Evolutionary conservation across 345 rosid genomes (phyloP).

Genomic region (Sonneratia caseolaris): DNA sequence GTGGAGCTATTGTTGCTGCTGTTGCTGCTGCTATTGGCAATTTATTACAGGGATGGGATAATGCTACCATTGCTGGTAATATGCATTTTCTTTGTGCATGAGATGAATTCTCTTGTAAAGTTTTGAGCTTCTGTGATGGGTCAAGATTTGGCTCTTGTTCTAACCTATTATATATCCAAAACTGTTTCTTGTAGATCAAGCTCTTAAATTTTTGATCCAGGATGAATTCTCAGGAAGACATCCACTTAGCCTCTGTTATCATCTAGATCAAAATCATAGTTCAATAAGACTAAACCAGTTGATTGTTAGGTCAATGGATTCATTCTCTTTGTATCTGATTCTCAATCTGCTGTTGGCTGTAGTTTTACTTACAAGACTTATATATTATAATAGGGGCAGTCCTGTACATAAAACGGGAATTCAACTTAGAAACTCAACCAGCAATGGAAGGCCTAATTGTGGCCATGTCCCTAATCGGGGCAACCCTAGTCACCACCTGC

Average conservation of each 20-base stretch:
- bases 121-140: no score
- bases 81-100: background rate
- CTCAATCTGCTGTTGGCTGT: background rate
- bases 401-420: slow-evolving; percentile 18
- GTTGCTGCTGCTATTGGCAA: slow-evolving; percentile 21
- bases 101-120: no score
- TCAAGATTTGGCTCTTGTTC: background rate
- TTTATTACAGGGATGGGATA: slow-evolving; percentile 19
- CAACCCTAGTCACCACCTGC: slow-evolving; percentile 16
- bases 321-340: background rate
- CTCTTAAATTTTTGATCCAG: no score
- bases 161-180: background rate
- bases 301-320: background rate
- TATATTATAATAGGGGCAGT: slow-evolving; percentile 12
- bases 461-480: slow-evolving; percentile 19
- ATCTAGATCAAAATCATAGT: no score
- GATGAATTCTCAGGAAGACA: no score
- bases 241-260: no score
- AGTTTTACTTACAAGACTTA: background rate
- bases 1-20: slow-evolving; percentile 18
- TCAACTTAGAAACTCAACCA: slow-evolving; percentile 15
- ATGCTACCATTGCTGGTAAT: slow-evolving; percentile 21
- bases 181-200: background rate
- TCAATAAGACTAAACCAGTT: background rate
- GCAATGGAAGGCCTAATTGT: slow-evolving; percentile 18